phyloP scores from a whole-genome alignment of 2,329 filamentous ascomycete species.

The Verticillium nubilum region DNA sequence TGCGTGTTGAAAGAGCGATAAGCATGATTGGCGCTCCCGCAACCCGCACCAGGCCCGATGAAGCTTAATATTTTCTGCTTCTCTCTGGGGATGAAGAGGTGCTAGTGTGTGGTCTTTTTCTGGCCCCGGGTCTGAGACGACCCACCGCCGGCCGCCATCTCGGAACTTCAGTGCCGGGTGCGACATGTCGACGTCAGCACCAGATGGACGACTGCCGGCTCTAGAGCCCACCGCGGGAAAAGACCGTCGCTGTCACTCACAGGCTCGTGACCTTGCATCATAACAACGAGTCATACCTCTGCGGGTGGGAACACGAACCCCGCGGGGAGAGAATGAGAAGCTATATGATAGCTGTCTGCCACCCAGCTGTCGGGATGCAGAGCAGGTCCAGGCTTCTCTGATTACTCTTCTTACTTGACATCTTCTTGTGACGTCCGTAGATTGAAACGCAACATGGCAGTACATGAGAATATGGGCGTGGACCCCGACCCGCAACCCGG shows the following conservation, averaged over 20 bases:
- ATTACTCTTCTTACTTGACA: neutral
- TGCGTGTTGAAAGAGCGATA: neutral
- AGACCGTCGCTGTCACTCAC: neutral
- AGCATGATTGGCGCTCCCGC: neutral
- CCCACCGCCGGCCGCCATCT: neutral
- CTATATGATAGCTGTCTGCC: neutral
- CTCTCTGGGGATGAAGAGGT: neutral
- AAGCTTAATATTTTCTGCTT: neutral
- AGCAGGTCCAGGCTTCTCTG: too few species aligned
- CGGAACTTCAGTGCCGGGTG: neutral
- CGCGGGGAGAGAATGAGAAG: neutral
- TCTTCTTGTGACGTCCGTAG: neutral
- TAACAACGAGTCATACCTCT: neutral
- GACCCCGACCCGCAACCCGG: neutral
- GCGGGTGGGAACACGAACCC: neutral
- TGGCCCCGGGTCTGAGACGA: neutral
- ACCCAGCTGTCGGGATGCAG: neutral
- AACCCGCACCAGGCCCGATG: neutral
- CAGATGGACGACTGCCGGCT: neutral
- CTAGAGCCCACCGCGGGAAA: neutral
- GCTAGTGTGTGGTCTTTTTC: neutral
- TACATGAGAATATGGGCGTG: neutral
- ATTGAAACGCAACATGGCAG: neutral
- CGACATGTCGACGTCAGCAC: neutral
- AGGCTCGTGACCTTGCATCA: neutral